phyloP scores from a whole-genome alignment of 306 rosid genomes.

The Carpinus viminea region DNA sequence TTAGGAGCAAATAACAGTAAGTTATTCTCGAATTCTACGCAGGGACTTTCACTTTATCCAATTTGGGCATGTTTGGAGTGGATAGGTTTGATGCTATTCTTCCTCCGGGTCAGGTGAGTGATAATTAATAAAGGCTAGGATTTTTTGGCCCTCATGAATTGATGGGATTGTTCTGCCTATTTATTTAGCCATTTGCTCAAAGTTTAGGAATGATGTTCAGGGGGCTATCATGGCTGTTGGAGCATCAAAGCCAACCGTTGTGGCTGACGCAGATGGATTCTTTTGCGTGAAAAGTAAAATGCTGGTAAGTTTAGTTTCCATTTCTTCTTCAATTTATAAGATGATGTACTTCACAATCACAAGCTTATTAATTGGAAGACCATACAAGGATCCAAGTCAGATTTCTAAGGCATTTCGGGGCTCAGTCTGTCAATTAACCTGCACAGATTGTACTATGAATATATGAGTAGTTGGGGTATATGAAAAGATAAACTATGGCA shows the following conservation, averaged over 20 bases:
- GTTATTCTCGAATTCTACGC: slow-evolving; percentile 5
- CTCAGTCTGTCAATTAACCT: background rate
- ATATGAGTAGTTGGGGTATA: background rate
- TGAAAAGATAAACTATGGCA: background rate
- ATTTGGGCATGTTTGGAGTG: slow-evolving; percentile 96
- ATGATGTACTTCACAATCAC: background rate
- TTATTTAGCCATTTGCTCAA: slow-evolving; percentile 25
- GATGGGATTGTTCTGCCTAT: slow-evolving; percentile 5
- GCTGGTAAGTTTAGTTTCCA: slow-evolving; percentile 58
- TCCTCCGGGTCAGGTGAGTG: slow-evolving; percentile 93
- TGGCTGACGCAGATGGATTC: slow-evolving; percentile 73
- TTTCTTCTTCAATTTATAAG: background rate
- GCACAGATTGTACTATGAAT: too few relatives aligned
- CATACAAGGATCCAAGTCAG: background rate
- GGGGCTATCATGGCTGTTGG: slow-evolving; percentile 99
- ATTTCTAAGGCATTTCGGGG: too few relatives aligned
- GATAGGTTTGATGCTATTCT: slow-evolving; percentile 94
- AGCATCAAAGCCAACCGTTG: slow-evolving; percentile 82
- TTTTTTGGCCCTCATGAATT: slow-evolving; percentile 1
- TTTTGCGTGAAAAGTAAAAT: slow-evolving; percentile 79
- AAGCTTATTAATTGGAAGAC: background rate
- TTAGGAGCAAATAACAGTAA: slow-evolving; percentile 4
- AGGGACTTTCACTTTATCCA: slow-evolving; percentile 96
- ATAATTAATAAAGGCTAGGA: slow-evolving; percentile 2
- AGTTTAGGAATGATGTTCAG: slow-evolving; percentile 37